A percentile compares a stretch with the other conserved stretches of the same genome.
Conservation (phyloP, 2,329 filamentous ascomycete species). For the Aspergillus melleus region DNA sequence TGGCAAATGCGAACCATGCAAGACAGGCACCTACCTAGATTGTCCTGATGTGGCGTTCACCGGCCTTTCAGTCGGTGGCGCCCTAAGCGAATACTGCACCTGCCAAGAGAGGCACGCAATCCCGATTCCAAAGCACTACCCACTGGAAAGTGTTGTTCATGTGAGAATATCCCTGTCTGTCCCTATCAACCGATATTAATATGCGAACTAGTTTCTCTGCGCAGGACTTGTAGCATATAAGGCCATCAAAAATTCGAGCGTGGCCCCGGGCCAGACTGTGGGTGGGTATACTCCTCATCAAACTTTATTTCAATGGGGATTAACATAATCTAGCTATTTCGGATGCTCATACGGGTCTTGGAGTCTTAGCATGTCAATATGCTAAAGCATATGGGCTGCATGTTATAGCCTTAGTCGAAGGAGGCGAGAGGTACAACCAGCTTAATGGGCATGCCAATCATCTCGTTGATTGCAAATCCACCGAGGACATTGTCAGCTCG, state of each 20-base stretch:
- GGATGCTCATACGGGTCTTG: neutral
- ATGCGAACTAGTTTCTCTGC: neutral
- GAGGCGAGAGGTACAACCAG: neutral
- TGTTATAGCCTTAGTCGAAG: neutral
- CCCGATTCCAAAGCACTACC: neutral
- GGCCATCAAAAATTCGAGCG: neutral
- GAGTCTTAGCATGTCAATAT: neutral
- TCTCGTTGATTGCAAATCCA: neutral
- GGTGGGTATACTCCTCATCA: neutral
- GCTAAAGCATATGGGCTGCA: neutral
- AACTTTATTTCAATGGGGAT: neutral
- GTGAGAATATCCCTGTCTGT: neutral
- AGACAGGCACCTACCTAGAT: neutral
- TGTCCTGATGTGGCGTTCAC: neutral
- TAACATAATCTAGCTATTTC: neutral
- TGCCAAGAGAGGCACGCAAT: neutral
- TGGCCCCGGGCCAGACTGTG: neutral
- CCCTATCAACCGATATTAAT: neutral
- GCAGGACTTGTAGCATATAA: neutral
- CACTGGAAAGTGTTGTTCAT: neutral
- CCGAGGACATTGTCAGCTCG: neutral
- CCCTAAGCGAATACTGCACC: neutral
- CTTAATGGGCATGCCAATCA: neutral
- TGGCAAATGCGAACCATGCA: neutral
- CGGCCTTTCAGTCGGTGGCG: neutral